These are phyloP conservation scores for Xylaria sp. DNA, from an alignment of 2,329 filamentous ascomycete species.

Conservation along the genomic window DNA sequence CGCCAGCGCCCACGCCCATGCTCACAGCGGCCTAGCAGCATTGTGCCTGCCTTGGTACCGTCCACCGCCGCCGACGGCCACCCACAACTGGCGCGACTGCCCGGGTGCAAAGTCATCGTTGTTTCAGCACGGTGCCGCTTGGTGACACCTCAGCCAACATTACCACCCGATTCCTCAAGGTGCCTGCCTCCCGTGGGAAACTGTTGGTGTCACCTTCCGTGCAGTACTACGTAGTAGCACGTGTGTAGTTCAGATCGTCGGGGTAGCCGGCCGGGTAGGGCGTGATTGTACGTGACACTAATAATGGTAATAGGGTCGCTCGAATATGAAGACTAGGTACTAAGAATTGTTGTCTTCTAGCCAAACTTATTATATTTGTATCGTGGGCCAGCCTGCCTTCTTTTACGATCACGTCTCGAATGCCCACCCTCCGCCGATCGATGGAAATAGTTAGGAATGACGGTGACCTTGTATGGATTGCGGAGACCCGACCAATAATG, in stretches of 20 bases:
- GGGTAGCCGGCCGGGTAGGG: neutral
- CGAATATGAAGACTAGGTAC: neutral
- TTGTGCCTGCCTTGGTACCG: constrained; percentile 4
- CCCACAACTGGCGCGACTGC: constrained; percentile 25
- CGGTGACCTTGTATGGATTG: constrained; percentile 26
- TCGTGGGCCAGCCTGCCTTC: neutral
- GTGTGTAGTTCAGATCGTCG: neutral
- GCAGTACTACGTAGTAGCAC: neutral
- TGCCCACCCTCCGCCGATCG: constrained; percentile 19
- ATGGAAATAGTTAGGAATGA: constrained; percentile 22
- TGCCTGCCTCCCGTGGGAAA: neutral
- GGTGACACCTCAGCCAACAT: constrained; percentile 33
- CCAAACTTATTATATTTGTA: constrained; percentile 21
- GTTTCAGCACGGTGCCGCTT: constrained; percentile 27
- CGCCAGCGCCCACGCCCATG: neutral
- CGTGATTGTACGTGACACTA: neutral
- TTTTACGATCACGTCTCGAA: constrained; percentile 10
- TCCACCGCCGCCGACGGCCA: constrained; percentile 1
- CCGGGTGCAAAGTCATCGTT: constrained; percentile 26
- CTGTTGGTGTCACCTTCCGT: constrained; percentile 6
- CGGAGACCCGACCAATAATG: constrained; percentile 28
- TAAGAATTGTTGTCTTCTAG: neutral
- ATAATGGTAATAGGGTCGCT: neutral
- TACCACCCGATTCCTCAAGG: neutral
- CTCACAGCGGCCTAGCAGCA: constrained; percentile 22